A percentile compares a stretch with the other conserved stretches of the same genome.
Conservation (phyloP, 2,329 filamentous ascomycete genomes). For the Cylindrodendrum hubeiense region DNA sequence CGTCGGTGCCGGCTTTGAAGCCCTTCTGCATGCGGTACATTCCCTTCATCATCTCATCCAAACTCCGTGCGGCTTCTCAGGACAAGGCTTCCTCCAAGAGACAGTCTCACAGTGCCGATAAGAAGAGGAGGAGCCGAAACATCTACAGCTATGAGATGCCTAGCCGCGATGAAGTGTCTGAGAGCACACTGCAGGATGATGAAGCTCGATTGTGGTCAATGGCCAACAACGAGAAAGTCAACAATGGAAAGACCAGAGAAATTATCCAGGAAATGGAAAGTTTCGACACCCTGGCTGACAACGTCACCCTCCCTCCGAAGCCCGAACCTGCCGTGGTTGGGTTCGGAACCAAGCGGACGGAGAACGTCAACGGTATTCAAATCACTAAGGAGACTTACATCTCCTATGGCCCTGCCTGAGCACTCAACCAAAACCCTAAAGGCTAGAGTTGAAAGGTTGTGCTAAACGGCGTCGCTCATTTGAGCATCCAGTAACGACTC, state of each 20-base stretch:
- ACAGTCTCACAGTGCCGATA: slow-evolving; percentile 29
- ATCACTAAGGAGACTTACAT: slow-evolving; percentile 43
- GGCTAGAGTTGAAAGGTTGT: background rate
- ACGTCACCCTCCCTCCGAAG: slow-evolving; percentile 15
- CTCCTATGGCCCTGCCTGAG: slow-evolving; percentile 34
- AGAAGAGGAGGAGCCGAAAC: slow-evolving; percentile 31
- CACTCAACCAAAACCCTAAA: background rate
- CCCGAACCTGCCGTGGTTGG: slow-evolving; percentile 37
- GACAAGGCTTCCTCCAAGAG: slow-evolving; percentile 33
- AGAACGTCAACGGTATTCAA: slow-evolving; percentile 37
- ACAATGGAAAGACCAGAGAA: slow-evolving; percentile 22
- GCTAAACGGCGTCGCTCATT: slow-evolving; percentile 21
- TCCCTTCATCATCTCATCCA: slow-evolving; percentile 41
- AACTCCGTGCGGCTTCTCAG: slow-evolving; percentile 36
- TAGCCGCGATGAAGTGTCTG: slow-evolving; percentile 31
- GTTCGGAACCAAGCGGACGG: slow-evolving; percentile 32
- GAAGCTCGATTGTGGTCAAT: slow-evolving; percentile 38
- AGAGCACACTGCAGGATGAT: slow-evolving; percentile 37
- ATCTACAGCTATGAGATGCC: slow-evolving; percentile 42
- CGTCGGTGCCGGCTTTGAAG: slow-evolving; percentile 62
- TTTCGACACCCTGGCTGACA: slow-evolving; percentile 35
- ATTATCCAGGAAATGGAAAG: slow-evolving; percentile 38
- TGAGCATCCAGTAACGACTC: slow-evolving; percentile 14
- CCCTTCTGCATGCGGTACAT: slow-evolving; percentile 56
- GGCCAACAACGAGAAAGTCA: slow-evolving; percentile 21